Evolutionary conservation across 352 stramenopile genomes (phyloP).

Genomic region (Globisporangium echinulatum): DNA sequence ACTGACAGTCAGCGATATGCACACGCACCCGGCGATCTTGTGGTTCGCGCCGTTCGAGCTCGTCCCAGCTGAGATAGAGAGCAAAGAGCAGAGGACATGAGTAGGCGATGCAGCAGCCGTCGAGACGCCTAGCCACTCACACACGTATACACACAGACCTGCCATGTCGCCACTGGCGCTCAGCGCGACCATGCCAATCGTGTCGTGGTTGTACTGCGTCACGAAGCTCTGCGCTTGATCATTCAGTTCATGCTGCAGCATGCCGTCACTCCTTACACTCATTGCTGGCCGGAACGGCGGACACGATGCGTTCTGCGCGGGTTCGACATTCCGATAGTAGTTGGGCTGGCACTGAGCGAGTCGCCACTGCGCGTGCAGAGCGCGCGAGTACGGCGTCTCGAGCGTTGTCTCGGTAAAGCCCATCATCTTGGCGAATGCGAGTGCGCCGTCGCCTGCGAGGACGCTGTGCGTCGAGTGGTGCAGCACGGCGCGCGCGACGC

Average conservation of each 20-base stretch:
- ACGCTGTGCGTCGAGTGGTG: constrained; percentile 86
- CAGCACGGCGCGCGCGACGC: constrained; percentile 82
- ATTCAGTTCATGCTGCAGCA: not conserved
- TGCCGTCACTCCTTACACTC: no score
- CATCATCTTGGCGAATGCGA: constrained; percentile 89
- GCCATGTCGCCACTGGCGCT: constrained; percentile 57
- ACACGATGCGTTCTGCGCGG: constrained; percentile 59
- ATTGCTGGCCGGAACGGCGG: constrained; percentile 66
- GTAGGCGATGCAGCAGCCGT: not conserved
- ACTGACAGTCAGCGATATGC: no score
- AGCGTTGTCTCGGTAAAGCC: constrained; percentile 76
- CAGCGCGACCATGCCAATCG: constrained; percentile 86
- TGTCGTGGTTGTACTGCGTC: constrained; percentile 81
- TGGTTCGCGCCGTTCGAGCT: constrained; percentile 88
- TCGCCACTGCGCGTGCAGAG: constrained; percentile 53
- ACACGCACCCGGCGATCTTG: constrained; percentile 77
- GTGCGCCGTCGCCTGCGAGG: constrained; percentile 78
- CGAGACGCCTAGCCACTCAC: not conserved
- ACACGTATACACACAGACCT: constrained; percentile 14
- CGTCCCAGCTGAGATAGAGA: constrained; percentile 40
- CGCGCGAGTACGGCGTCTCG: constrained; percentile 48
- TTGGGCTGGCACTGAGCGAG: constrained; percentile 81
- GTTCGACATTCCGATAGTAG: constrained; percentile 84
- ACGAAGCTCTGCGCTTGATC: constrained; percentile 23
- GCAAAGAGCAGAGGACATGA: no score